A percentile compares a stretch with the other conserved stretches of the same genome.
phyloP scores from a whole-genome alignment of 768 basidiomycete species.

The Naganishia friedmannii region DNA sequence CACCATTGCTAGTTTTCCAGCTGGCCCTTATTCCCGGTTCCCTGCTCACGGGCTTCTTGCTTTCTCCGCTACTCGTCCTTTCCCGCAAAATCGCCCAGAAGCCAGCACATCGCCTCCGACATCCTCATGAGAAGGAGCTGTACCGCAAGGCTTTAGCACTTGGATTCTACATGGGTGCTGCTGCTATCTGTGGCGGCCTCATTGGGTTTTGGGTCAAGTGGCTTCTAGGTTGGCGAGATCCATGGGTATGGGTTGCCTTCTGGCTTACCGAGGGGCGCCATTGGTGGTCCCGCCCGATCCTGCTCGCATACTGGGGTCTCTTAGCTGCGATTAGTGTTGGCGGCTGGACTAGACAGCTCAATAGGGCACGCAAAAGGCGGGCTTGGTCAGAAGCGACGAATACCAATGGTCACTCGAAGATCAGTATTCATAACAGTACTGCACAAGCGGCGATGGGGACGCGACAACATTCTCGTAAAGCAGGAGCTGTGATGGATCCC shows the following conservation, averaged over 20 bases:
- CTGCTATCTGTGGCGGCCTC: constrained; percentile 72
- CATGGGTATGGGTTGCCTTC: constrained; percentile 79
- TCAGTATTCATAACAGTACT: constrained; percentile 31
- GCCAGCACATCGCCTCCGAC: constrained; percentile 72
- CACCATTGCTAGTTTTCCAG: constrained; percentile 86
- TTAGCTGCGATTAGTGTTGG: constrained; percentile 80
- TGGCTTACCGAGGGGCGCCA: constrained; percentile 73
- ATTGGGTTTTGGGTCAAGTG: constrained; percentile 91
- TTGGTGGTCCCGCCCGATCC: constrained; percentile 72
- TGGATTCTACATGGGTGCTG: constrained; percentile 74
- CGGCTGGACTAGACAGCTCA: constrained; percentile 89
- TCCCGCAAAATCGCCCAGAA: constrained; percentile 87
- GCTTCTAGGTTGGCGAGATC: constrained; percentile 73
- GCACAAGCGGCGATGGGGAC: neutral
- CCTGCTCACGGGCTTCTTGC: constrained; percentile 83
- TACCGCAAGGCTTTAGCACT: constrained; percentile 79
- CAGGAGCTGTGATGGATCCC: constrained; percentile 1
- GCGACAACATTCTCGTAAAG: neutral
- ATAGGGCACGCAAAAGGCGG: constrained; percentile 68
- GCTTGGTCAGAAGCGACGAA: constrained; percentile 46
- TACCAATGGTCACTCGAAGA: constrained; percentile 55
- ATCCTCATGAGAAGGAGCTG: constrained; percentile 75
- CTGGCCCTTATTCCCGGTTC: constrained; percentile 88
- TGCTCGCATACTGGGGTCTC: constrained; percentile 80
- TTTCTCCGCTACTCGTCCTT: constrained; percentile 87